phyloP scores from a whole-genome alignment of 352 stramenopile genomes.

The Phytophthora sansomeana region DNA sequence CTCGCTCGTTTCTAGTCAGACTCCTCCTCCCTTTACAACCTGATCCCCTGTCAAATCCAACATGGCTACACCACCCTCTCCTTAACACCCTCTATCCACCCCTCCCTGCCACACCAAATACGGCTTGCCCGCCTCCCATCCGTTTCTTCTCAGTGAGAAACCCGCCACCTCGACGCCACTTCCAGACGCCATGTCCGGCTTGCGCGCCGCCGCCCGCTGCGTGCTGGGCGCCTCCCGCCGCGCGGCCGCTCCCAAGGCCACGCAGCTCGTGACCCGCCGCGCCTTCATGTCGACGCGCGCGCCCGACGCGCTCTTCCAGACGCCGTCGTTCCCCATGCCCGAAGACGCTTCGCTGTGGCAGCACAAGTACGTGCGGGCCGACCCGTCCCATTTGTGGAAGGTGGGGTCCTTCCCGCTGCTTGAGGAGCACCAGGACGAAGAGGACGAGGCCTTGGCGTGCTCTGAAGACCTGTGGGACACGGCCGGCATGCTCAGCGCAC shows the following conservation, averaged over 20 bases:
- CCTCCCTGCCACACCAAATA: background rate
- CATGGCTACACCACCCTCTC: slow-evolving; percentile 1
- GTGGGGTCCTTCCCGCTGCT: slow-evolving; percentile 77
- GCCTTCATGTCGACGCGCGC: slow-evolving; percentile 77
- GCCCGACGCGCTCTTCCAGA: slow-evolving; percentile 67
- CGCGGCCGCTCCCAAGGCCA: slow-evolving; percentile 2
- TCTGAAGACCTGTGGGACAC: slow-evolving; percentile 82
- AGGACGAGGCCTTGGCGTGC: slow-evolving; percentile 43
- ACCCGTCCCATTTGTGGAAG: slow-evolving; percentile 77
- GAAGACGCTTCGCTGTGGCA: slow-evolving; percentile 66
- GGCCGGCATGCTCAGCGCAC: slow-evolving; percentile 78
- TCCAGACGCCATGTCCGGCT: slow-evolving; percentile 20
- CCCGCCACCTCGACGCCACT: background rate
- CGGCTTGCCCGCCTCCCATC: slow-evolving; percentile 29
- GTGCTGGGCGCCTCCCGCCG: slow-evolving; percentile 20
- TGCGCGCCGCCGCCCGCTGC: slow-evolving; percentile 38
- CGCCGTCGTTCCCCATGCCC: slow-evolving; percentile 67
- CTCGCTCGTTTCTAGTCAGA: background rate
- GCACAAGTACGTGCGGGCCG: slow-evolving; percentile 66
- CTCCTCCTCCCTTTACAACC: background rate
- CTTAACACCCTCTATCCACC: background rate
- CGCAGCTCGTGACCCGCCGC: slow-evolving; percentile 33
- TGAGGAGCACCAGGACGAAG: slow-evolving; percentile 27
- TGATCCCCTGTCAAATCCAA: background rate
- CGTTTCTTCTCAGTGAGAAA: slow-evolving; percentile 34